Conservation (phyloP, 2,329 filamentous ascomycete species). For the Arthrobotrys pseudoclavata region DNA sequence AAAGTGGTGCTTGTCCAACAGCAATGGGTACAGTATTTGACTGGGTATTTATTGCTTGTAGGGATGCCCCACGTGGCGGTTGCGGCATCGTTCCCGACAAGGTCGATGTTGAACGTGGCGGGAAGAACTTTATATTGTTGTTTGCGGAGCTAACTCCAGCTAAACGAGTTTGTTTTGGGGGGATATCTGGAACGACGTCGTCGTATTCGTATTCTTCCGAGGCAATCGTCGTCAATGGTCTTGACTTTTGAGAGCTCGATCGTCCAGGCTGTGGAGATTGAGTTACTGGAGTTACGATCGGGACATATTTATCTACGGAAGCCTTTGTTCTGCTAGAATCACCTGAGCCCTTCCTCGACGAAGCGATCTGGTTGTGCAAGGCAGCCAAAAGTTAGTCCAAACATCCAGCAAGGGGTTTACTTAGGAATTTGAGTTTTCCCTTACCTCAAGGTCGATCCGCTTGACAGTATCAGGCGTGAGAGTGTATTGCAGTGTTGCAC, state of each 20-base stretch:
- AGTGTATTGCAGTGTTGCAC: slow-evolving; percentile 85
- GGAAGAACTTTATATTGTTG: slow-evolving; percentile 56
- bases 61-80: slow-evolving; percentile 52
- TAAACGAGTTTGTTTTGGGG: slow-evolving; percentile 39
- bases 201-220: slow-evolving; percentile 51
- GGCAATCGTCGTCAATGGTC: slow-evolving; percentile 53
- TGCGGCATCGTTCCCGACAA: slow-evolving; percentile 46
- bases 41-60: slow-evolving; percentile 55
- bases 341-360: slow-evolving; percentile 57
- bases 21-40: slow-evolving; percentile 23
- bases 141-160: slow-evolving; percentile 34
- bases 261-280: slow-evolving; percentile 34
- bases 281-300: slow-evolving; percentile 24
- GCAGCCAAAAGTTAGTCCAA: slow-evolving; percentile 42
- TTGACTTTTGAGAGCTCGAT: slow-evolving; percentile 47
- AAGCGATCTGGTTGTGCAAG: slow-evolving; percentile 51
- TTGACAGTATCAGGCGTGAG: slow-evolving; percentile 84
- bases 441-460: slow-evolving; percentile 74
- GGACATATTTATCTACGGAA: slow-evolving; percentile 48
- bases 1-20: slow-evolving; percentile 47
- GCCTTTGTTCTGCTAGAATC: slow-evolving; percentile 45
- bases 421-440: slow-evolving; percentile 30
- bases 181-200: slow-evolving; percentile 56
- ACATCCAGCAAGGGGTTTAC: slow-evolving; percentile 38
- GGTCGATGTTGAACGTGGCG: slow-evolving; percentile 53